Base-by-base conservation (phyloP, 2,329 filamentous ascomycete genomes). In the Ceratocystis ficicola region DNA sequence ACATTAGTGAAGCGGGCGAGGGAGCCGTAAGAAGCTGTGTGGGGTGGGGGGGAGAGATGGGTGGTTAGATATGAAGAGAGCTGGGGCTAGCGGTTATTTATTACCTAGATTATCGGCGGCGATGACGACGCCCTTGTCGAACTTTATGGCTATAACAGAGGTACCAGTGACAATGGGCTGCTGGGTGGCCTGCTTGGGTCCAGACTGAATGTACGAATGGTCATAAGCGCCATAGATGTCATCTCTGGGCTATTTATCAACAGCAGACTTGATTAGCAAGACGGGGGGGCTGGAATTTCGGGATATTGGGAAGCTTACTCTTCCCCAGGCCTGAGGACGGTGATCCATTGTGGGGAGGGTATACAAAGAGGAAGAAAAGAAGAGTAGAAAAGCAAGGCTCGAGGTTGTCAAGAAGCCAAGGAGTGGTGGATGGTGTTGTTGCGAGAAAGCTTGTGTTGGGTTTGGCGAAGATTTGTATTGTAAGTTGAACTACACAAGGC, bases 171-270 rank as follows among this genome's bases (percentile, higher is more conserved):
- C 94, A 71, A 95, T 87, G 72, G 94, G 94, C 41, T 86, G 86
- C 78, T 96, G 91, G 65, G 94, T 96, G 77, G 95, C 90, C 73
- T 91, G 85, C 74, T 85, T 91, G 67, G 92, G 90, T 66, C 80
- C 81, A 63, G 77, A 79, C 72, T 89, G 84, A 74, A 97, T 86
- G 76, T 93, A 92, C 67, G 91, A 89, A 73, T 82, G 80, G 78
- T 97, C 90, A 78, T 99, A 99, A 73, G 88, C 81, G 72, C 94
- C 94, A 79, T 97, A 99, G 74, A 97, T 82, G 77, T 99, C 94
- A 78, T 99, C 90, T 83, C 94, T 88, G 74, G 94, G 94, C 94
- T 99, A 73, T 69, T 59, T 15, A 28, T 65, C 55, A 41, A 41
- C 36, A 41, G 66, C 64, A 8, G 25, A 41, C 17, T 36, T 44